Evolutionary conservation across 75 land plant species (phyloP).

Genomic region (Pinus albicaulis): DNA sequence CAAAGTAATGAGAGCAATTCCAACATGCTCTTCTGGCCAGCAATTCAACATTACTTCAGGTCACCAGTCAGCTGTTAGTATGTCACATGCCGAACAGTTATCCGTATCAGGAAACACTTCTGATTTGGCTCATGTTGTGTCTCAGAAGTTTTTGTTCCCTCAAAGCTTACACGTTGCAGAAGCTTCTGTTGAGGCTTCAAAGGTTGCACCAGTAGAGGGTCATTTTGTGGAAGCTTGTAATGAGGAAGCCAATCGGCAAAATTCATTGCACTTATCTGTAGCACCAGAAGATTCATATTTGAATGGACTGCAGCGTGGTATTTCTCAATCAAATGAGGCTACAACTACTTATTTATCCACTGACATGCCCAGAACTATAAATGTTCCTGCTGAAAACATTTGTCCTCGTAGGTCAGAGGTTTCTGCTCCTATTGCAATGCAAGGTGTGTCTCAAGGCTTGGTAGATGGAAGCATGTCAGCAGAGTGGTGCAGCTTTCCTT

Average conservation of each 20-base stretch:
- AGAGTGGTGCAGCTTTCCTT: background rate
- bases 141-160: background rate
- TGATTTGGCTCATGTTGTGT: background rate
- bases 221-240: background rate
- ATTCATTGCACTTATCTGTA: background rate
- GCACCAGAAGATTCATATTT: background rate
- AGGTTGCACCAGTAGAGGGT: background rate
- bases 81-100: background rate
- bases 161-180: constrained; percentile 3
- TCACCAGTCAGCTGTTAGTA: background rate
- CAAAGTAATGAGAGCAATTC: background rate
- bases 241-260: background rate
- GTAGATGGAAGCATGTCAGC: background rate
- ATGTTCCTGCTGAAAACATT: constrained; percentile 1
- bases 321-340: background rate
- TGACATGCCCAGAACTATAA: constrained; percentile 7
- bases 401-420: background rate
- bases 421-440: background rate
- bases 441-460: constrained; percentile 5
- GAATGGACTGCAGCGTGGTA: background rate
- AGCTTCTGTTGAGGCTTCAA: constrained; percentile 5
- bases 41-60: background rate
- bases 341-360: background rate
- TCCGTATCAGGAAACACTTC: background rate
- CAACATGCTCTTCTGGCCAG: background rate